Conservation (phyloP, 1,284 basidiomycete species). For the Sanghuangporus sanghuang region DNA sequence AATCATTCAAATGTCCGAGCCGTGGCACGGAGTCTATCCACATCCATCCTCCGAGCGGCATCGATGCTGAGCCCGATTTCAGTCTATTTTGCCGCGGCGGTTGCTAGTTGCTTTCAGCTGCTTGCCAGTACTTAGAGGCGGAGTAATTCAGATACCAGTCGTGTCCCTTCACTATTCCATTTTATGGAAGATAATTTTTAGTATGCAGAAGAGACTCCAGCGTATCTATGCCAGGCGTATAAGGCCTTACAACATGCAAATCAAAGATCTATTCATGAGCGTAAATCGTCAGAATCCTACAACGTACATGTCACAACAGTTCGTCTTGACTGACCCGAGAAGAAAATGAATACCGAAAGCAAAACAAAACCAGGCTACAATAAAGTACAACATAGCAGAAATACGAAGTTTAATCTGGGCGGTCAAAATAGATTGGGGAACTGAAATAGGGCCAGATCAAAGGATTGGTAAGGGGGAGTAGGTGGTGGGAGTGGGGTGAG, state of each 20-base stretch:
- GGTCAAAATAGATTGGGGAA: neutral
- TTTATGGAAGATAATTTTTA: neutral
- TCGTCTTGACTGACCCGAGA: neutral
- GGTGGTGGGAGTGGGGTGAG: neutral
- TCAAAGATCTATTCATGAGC: neutral
- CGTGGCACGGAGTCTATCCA: no score
- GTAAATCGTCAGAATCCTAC: neutral
- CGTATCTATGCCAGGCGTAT: neutral
- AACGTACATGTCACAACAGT: neutral
- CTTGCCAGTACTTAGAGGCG: no score
- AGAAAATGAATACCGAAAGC: neutral
- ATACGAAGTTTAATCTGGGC: neutral
- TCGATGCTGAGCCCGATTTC: no score
- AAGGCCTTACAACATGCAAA: neutral
- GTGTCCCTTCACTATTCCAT: no score
- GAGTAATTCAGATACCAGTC: no score
- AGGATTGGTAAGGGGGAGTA: neutral
- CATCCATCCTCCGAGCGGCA: no score
- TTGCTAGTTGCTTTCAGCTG: no score
- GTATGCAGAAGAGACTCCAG: neutral
- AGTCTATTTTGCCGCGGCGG: no score
- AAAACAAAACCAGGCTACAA: neutral
- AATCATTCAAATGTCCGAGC: no score
- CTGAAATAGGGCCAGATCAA: neutral
- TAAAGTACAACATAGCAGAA: neutral